These are phyloP conservation scores for Lactarius hengduanensis DNA, from an alignment of 768 basidiomycete genomes.

Conservation along the genomic window DNA sequence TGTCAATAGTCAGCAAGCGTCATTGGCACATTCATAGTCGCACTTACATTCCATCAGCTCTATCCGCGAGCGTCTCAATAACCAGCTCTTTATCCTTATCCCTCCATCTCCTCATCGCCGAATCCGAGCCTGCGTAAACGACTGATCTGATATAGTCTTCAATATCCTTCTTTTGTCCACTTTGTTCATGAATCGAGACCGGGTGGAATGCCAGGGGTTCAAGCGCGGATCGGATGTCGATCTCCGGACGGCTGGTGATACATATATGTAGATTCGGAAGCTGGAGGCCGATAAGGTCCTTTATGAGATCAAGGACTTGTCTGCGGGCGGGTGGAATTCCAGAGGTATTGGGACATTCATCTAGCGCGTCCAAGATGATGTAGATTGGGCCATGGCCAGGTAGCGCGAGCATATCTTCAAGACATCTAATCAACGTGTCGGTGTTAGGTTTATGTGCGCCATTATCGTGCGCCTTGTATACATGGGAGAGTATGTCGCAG, in stretches of 20 bases:
- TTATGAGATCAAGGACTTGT: neutral
- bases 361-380: constrained; percentile 2
- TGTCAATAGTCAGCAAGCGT: neutral
- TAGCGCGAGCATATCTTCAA: neutral
- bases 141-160: neutral
- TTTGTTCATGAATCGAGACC: neutral
- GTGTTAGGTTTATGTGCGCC: no score
- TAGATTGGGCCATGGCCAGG: neutral
- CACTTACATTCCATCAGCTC: neutral
- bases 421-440: neutral
- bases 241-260: neutral
- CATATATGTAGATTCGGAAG: neutral
- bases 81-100: neutral
- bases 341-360: constrained; percentile 2
- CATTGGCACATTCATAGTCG: neutral
- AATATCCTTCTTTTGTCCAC: neutral
- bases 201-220: neutral
- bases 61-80: neutral
- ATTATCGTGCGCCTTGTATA: neutral
- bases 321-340: neutral
- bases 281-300: neutral
- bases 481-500: neutral
- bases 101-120: constrained; percentile 1
- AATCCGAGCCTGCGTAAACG: neutral
- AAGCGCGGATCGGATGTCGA: neutral